Conservation (phyloP, 805 yeast genomes). For the Candida silvatica region DNA sequence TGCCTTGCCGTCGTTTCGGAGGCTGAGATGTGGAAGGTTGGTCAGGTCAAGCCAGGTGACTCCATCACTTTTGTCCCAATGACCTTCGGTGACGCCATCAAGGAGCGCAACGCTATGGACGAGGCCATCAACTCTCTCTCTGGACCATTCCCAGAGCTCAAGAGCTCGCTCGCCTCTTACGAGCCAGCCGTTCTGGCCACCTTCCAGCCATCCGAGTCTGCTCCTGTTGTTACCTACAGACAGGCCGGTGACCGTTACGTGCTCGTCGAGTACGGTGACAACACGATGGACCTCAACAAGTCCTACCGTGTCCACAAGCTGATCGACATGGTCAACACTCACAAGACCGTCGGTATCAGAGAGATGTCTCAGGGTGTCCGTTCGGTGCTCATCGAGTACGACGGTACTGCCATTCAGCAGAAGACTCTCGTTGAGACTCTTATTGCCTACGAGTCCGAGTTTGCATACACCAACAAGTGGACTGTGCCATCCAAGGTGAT, state of each 20-base stretch:
- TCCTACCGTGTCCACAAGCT: slow-evolving; percentile 80
- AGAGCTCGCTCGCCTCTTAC: slow-evolving; percentile 31
- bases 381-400: slow-evolving; percentile 83
- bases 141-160: slow-evolving; percentile 29
- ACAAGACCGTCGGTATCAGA: slow-evolving; percentile 69
- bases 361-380: slow-evolving; percentile 98
- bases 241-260: slow-evolving; percentile 97
- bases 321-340: slow-evolving; percentile 58
- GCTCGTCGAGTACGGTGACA: slow-evolving; percentile 88
- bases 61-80: slow-evolving; percentile 72
- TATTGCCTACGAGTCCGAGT: slow-evolving; percentile 67
- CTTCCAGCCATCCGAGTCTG: slow-evolving; percentile 34
- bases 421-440: slow-evolving; percentile 50
- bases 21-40: slow-evolving; percentile 97
- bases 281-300: slow-evolving; percentile 74
- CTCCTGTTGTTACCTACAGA: slow-evolving; percentile 76
- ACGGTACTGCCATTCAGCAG: slow-evolving; percentile 58
- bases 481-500: slow-evolving; percentile 73
- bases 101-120: slow-evolving; percentile 56
- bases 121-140: slow-evolving; percentile 34
- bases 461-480: slow-evolving; percentile 74
- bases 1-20: slow-evolving; percentile 94
- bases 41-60: slow-evolving; percentile 96
- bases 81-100: slow-evolving; percentile 56
- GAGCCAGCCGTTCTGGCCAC: slow-evolving; percentile 65